phyloP scores from a whole-genome alignment of 768 basidiomycete genomes.

The Pleurotus djamor region DNA sequence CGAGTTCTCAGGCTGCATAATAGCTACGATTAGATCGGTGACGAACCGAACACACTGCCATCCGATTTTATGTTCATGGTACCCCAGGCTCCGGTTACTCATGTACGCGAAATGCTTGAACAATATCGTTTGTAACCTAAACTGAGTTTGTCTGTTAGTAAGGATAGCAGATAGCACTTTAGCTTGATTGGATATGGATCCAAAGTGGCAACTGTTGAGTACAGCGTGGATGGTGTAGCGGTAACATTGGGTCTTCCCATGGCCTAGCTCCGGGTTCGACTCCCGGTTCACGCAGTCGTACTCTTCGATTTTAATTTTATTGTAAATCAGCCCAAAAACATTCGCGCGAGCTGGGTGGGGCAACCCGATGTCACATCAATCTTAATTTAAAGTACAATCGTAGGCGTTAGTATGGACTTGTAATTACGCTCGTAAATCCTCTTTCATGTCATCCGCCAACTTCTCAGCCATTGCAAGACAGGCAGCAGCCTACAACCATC shows the following conservation, averaged over 20 bases:
- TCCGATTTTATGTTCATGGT: no score
- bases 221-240: constrained; percentile 65
- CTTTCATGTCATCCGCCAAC: constrained; percentile 29
- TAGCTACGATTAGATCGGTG: no score
- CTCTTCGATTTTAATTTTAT: background rate
- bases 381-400: background rate
- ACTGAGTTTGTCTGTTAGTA: no score
- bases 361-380: background rate
- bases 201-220: background rate
- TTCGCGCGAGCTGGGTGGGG: no score
- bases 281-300: constrained; percentile 46
- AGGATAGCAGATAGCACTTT: background rate
- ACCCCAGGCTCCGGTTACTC: no score
- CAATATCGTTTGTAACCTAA: no score
- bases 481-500: constrained; percentile 24
- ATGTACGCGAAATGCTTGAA: no score
- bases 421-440: constrained; percentile 13
- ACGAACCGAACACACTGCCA: no score
- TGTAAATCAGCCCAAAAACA: background rate
- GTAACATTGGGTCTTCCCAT: constrained; percentile 87
- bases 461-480: constrained; percentile 31
- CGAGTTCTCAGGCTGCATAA: no score
- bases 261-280: constrained; percentile 56
- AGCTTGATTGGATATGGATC: background rate
- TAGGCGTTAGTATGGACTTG: background rate